These are phyloP conservation scores for Colletotrichum sp. DNA, from an alignment of 2,329 filamentous ascomycete genomes.

Conservation along the genomic window DNA sequence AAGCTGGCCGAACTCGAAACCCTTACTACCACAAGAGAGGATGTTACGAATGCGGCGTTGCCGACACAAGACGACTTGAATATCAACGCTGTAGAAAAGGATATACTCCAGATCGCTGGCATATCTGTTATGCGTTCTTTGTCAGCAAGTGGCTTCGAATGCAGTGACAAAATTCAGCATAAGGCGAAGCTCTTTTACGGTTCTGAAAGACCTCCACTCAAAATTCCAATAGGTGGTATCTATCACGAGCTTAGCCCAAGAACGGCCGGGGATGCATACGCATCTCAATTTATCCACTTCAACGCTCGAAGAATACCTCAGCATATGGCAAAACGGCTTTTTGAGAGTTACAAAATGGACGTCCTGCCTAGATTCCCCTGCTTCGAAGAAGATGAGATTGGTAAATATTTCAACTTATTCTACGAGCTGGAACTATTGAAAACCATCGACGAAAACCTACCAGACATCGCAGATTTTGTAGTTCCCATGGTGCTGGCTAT, in stretches of 20 bases:
- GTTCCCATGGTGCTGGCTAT: neutral
- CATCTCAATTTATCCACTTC: neutral
- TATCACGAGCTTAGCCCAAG: constrained; percentile 5
- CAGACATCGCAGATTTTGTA: neutral
- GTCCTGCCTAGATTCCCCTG: neutral
- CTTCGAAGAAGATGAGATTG: neutral
- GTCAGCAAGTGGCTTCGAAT: neutral
- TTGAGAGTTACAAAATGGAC: neutral
- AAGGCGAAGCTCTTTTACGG: constrained; percentile 24
- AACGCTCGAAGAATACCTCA: neutral
- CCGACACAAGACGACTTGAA: neutral
- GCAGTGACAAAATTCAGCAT: neutral
- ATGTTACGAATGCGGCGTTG: neutral
- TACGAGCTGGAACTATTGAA: neutral
- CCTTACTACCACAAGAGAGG: neutral
- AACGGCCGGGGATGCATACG: neutral
- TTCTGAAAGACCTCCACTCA: constrained; percentile 26
- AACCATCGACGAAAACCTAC: neutral
- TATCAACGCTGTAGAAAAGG: neutral
- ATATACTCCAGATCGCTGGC: neutral
- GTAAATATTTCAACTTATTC: neutral
- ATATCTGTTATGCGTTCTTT: neutral
- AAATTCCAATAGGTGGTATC: constrained; percentile 23
- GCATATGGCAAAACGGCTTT: neutral
- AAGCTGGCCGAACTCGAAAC: neutral